Evolutionary conservation across 2,329 filamentous ascomycete species (phyloP).

Genomic region (Harringtonia aguacate): DNA sequence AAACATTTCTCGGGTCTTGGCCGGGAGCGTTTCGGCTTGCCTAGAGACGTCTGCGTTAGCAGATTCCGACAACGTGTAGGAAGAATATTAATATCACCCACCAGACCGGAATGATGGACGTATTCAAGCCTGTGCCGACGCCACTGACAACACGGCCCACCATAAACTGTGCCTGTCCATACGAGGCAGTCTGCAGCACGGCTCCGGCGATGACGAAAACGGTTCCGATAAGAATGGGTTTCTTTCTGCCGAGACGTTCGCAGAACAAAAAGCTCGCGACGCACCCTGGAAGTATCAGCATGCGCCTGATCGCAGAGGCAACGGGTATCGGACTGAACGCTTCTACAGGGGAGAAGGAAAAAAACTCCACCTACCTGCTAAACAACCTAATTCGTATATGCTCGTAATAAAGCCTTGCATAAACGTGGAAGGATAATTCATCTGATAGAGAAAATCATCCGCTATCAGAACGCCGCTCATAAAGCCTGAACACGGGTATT

Average conservation of each 20-base stretch:
- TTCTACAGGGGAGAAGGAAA: no score
- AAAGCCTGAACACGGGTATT: not conserved
- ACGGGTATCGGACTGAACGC: not conserved
- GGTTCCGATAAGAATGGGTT: constrained; percentile 21
- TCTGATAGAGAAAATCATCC: constrained; percentile 13
- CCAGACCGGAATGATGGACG: constrained; percentile 28
- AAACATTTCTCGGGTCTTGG: constrained; percentile 16
- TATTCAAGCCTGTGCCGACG: constrained; percentile 41
- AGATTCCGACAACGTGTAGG: not conserved
- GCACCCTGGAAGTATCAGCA: constrained; percentile 35
- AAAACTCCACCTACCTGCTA: not conserved
- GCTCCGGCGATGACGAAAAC: constrained; percentile 36
- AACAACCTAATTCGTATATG: constrained; percentile 43
- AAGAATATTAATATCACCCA: no score
- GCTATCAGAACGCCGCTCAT: constrained; percentile 15
- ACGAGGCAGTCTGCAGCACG: constrained; percentile 38
- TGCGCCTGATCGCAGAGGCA: no score
- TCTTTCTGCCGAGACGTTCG: constrained; percentile 21
- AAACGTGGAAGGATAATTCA: not conserved
- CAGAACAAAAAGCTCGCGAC: constrained; percentile 21
- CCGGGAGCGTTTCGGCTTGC: constrained; percentile 25
- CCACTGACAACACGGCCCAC: constrained; percentile 38
- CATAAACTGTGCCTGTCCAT: constrained; percentile 32
- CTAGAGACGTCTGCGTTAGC: constrained; percentile 12
- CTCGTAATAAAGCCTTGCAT: constrained; percentile 15